Percentiles rank a stretch among this genome's conserved stretches.
These are phyloP conservation scores for Neurospora sp. DNA, from an alignment of 2,329 filamentous ascomycete genomes.

Conservation along the genomic window DNA sequence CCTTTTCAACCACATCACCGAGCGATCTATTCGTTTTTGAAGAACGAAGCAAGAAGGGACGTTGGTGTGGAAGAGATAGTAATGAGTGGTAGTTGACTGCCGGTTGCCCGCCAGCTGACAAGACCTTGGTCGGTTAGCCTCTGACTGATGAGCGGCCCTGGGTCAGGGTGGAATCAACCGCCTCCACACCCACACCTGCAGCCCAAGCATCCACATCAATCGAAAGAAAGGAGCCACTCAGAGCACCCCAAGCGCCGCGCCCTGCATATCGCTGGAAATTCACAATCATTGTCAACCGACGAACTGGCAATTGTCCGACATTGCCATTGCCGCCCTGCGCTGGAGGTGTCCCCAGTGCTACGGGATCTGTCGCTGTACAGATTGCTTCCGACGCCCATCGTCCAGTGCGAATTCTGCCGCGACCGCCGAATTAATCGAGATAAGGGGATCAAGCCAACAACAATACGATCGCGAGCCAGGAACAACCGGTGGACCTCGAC, in stretches of 20 bases:
- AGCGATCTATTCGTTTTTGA: neutral
- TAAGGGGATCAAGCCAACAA: neutral
- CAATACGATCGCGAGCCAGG: neutral
- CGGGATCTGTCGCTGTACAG: neutral
- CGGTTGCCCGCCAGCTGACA: neutral
- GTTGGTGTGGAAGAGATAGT: neutral
- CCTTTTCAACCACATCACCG: neutral
- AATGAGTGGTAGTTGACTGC: neutral
- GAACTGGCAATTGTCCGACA: neutral
- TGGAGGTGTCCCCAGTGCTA: neutral
- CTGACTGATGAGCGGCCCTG: neutral
- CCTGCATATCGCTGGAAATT: constrained; percentile 2
- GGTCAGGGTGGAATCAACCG: neutral
- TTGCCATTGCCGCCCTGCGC: neutral
- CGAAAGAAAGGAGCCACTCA: neutral
- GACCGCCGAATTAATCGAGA: neutral
- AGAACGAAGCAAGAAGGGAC: neutral
- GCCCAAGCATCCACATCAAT: neutral
- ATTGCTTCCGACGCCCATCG: neutral
- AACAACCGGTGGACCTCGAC: neutral
- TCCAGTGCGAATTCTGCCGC: neutral
- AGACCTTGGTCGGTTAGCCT: neutral
- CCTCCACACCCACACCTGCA: neutral
- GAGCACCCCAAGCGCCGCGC: neutral
- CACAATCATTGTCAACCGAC: neutral